Evolutionary conservation across 352 stramenopile species (phyloP), one percentile per base, ranked within the genome.

Genomic region (Phytophthora syringae): DNA sequence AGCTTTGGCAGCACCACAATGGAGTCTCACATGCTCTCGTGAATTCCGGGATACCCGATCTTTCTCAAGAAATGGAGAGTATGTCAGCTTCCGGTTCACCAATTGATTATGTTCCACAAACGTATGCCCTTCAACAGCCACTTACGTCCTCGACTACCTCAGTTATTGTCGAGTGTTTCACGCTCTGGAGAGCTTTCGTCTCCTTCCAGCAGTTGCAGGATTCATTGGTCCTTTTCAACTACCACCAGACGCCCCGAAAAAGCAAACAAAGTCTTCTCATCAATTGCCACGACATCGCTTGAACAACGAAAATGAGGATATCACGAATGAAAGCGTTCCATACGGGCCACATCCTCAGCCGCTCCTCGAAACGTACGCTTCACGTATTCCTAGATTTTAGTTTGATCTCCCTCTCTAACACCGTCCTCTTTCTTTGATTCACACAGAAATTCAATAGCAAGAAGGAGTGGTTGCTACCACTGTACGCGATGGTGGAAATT

Each of bases 191-290:
- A 27, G 52, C 76, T 1, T 89, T 88, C 28, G 56, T 79, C 10
- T 59, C 72, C 30, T 87, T 89, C 20, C 82, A 89, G 40, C 64
- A 79, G 21, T 62, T 91, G 0, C 82, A 89, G 25, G 59, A 81
- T 32, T 69, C 78, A 13, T 56, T 64, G 0, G 40, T 70, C 5
- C 54, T 88, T 7, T 78, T 79, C 67, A 78, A 3, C 36, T 73
- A 18, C 25, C 43, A 1, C 32, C 54, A 21, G 12, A 13, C 1
- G 27, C 53, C 2, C 32, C 45, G 15, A 67, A 68, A 51, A 74
- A 65, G 6, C 59, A 37, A 16, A 25, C 49, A 2, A 73, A 66
- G 37, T 49, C 44, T 3, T 32, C 20, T 0, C 47, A 42, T 7
- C 61, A 21, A 37, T 21, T n/a, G 10, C 48, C 42, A 52, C 52